Base-by-base conservation (phyloP, 371 early-diverging fungal species). In the Dichotomocladium elegans region DNA sequence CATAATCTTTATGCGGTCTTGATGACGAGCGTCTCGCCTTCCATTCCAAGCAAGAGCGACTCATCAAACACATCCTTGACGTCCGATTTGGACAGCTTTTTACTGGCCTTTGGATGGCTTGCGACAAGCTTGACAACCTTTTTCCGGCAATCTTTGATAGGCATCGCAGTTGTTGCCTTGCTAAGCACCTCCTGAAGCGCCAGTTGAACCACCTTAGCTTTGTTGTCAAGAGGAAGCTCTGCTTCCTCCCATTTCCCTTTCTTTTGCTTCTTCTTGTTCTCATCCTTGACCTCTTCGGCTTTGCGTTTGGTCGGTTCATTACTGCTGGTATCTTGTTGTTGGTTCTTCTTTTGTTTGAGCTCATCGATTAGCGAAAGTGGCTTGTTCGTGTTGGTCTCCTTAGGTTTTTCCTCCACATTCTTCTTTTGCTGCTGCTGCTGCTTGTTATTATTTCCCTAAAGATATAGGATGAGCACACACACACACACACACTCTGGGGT, bases 361-460 rank as follows among this genome's bases (percentile, higher is more conserved):
- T 83, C 78, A n/a, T 80, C 82, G 9, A 83, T 73, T 24, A 82
- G 77, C n/a, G 85, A 83, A 14, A 67, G 59, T 12, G 80, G 73
- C 28, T 68, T 58, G 24, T 24, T 47, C 31, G 55, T 58, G 40
- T 40, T 24, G 19, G 41, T 22, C 14, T 53, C 10, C 33, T 41
- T 41, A 37, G 42, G 24, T 8, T 25, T 25, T 17, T 28, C n/a
- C 4, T 24, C 24, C 11, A 12, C 21, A 14, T 42, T 17, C 17
- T 42, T 17, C 22, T 40, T 49, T 34, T 47, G 26, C 26, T 49
- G 22, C 22, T 57, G 26, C 14, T 35, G 40, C 19, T 40, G 41
- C 42, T 64, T 55, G 34, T 51, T 50, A 45, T 65, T 64, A 29
- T 64, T 64, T 64, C 58, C 59, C 41, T 68, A 1, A 24, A 42